phyloP scores from a whole-genome alignment of 2,329 filamentous ascomycete genomes.

The Herpotrichia juniperi region DNA sequence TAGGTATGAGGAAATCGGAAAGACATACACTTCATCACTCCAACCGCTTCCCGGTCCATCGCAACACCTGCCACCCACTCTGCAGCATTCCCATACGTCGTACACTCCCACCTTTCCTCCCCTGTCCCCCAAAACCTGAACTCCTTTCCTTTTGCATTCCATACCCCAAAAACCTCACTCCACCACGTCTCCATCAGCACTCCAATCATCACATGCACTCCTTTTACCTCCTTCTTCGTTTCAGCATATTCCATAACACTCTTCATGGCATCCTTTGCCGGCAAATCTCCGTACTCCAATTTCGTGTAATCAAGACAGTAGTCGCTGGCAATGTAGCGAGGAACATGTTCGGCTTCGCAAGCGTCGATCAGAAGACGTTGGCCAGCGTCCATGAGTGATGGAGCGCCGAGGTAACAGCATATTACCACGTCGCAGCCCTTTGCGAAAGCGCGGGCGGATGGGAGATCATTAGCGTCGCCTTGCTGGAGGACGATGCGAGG shows the following conservation, averaged over 20 bases:
- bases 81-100: slow-evolving; percentile 47
- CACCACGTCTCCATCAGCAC: slow-evolving; percentile 45
- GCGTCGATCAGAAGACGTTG: slow-evolving; percentile 52
- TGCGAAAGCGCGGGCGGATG: slow-evolving; percentile 31
- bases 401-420: slow-evolving; percentile 50
- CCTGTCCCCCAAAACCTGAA: slow-evolving; percentile 47
- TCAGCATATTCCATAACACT: slow-evolving; percentile 48
- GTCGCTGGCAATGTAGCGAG: slow-evolving; percentile 51
- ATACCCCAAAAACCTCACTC: slow-evolving; percentile 27
- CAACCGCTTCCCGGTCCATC: slow-evolving; percentile 25
- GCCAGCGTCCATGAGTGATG: slow-evolving; percentile 49
- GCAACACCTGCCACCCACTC: slow-evolving; percentile 42
- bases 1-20: too few species aligned
- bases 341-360: slow-evolving; percentile 41
- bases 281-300: slow-evolving; percentile 44
- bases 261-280: slow-evolving; percentile 50
- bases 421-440: slow-evolving; percentile 44
- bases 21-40: slow-evolving; percentile 27
- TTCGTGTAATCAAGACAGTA: slow-evolving; percentile 50
- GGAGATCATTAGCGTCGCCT: slow-evolving; percentile 29
- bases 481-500: slow-evolving; percentile 28
- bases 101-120: slow-evolving; percentile 46
- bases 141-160: slow-evolving; percentile 26
- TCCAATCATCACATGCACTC: slow-evolving; percentile 51
- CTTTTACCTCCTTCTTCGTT: slow-evolving; percentile 42